Base-by-base conservation (phyloP, 2,329 filamentous ascomycete genomes). In the Trichoderma afroharzianum region DNA sequence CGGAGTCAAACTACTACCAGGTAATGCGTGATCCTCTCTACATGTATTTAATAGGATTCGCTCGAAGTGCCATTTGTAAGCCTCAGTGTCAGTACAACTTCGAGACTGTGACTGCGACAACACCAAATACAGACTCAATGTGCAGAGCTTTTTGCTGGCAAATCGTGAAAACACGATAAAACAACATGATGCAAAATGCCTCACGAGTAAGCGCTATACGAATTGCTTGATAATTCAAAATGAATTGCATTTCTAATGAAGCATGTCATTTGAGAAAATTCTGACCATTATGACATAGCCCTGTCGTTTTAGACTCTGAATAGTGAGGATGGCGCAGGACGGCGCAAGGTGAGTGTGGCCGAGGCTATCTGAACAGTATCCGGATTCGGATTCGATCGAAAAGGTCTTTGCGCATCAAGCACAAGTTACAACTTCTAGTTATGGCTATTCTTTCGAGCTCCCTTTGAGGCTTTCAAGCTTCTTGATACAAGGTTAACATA, bases 271-370 rank as follows among this genome's bases (percentile, higher is more conserved):
- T 57, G 59, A 18, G 26, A 36, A 32, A 64, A 43, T 28, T 43
- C 61, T 63, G 43, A 58, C 8, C 59, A 63, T 57, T 64, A 70
- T 70, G 68, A 70, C 68, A 70, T 70, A 58, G 68, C 68, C 68
- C 68, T 70, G 68, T 70, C 59, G 47, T 55, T 70, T 70, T 70
- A 70, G 59, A 58, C 59, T 64, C 8, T 58, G 32, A 47, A 63
- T 63, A 15, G 28, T 43, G 59, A 12, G 15, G n/a, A 57, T 58
- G 59, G 68, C 53, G 59, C 33, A 26, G 63, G 11, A 36, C 32
- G 47, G 30, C 21, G 30, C 15, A 59, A 7, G 32, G 9, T 3
- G 64, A 57, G n/a, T 28, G 32, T 39, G 12, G 24, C 64, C 53
- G 47, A 58, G 47, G 47, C 24, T 67, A 12, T 14, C 30, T 26